These are phyloP conservation scores for Halophytophthora polymorphica DNA, from an alignment of 352 stramenopile genomes.

Conservation along the genomic window DNA sequence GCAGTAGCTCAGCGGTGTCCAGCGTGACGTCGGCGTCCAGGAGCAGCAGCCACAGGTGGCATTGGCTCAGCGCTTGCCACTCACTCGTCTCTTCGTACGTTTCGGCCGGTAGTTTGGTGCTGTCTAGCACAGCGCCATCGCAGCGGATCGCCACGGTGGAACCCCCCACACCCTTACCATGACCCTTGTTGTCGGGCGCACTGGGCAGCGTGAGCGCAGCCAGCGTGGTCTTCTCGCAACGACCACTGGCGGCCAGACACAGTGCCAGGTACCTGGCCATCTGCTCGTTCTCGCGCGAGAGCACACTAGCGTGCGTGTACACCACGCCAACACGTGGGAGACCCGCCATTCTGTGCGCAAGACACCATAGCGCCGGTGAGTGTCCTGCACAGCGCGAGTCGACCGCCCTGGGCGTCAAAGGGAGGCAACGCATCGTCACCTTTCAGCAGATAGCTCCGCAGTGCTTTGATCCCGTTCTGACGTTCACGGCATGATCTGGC, in stretches of 20 bases:
- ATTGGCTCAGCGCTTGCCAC: conserved; percentile 37
- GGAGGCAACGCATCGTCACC: too few relatives aligned
- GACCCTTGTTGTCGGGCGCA: not conserved
- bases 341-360: conserved; percentile 10
- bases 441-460: too few relatives aligned
- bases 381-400: too few relatives aligned
- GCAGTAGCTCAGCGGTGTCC: conserved; percentile 34
- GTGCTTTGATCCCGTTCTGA: too few relatives aligned
- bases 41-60: conserved; percentile 60
- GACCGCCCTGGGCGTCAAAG: too few relatives aligned
- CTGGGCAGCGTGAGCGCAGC: conserved; percentile 23
- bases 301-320: conserved; percentile 43
- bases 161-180: not conserved
- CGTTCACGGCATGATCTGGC: too few relatives aligned
- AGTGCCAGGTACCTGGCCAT: conserved; percentile 64
- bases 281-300: conserved; percentile 54
- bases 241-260: conserved; percentile 44
- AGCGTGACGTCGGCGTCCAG: conserved; percentile 45
- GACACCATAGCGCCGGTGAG: not conserved
- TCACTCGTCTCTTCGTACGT: conserved; percentile 44
- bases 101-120: conserved; percentile 11
- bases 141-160: conserved; percentile 31
- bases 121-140: conserved; percentile 45
- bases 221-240: conserved; percentile 47
- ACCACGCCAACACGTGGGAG: conserved; percentile 47